Evolutionary conservation across 495 filamentous ascomycete genomes (phyloP).

Genomic region (Hypoxylon subgilvum): DNA sequence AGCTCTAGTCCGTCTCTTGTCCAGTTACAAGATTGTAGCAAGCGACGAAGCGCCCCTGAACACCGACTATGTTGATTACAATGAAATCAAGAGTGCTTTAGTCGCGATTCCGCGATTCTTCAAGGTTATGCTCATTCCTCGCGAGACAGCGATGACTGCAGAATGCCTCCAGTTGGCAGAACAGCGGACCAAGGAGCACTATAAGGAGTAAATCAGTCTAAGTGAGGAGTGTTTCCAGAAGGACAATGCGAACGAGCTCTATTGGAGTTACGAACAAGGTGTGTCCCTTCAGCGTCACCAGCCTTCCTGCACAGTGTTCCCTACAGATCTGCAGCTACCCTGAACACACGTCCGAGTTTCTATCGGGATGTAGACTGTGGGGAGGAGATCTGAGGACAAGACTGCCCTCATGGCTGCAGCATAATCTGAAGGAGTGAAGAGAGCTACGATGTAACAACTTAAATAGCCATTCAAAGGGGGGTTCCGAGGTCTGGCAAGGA

Average conservation of each 20-base stretch:
- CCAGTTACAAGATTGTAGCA: constrained; percentile 58
- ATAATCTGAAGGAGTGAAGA: constrained; percentile 9
- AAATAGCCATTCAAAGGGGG: neutral
- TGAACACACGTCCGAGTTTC: constrained; percentile 52
- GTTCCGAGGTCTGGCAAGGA: neutral
- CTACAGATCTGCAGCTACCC: constrained; percentile 49
- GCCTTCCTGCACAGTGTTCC: constrained; percentile 62
- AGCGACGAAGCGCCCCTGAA: constrained; percentile 57
- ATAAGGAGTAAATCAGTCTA: constrained; percentile 44
- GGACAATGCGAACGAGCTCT: constrained; percentile 30
- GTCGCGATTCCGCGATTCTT: constrained; percentile 63
- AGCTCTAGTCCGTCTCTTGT: constrained; percentile 56
- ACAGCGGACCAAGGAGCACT: constrained; percentile 50
- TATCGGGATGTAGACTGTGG: constrained; percentile 62
- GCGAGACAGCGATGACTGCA: constrained; percentile 40
- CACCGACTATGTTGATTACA: constrained; percentile 65
- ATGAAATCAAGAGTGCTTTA: constrained; percentile 60
- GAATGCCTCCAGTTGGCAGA: constrained; percentile 49
- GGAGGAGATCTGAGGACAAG: constrained; percentile 52
- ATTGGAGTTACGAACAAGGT: constrained; percentile 61
- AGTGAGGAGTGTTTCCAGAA: no score
- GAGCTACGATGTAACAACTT: neutral
- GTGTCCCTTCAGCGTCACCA: constrained; percentile 60
- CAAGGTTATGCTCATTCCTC: constrained; percentile 56
- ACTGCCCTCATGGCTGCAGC: constrained; percentile 42